Conservation (phyloP, 768 basidiomycete species). For the Podaxis sp. region DNA sequence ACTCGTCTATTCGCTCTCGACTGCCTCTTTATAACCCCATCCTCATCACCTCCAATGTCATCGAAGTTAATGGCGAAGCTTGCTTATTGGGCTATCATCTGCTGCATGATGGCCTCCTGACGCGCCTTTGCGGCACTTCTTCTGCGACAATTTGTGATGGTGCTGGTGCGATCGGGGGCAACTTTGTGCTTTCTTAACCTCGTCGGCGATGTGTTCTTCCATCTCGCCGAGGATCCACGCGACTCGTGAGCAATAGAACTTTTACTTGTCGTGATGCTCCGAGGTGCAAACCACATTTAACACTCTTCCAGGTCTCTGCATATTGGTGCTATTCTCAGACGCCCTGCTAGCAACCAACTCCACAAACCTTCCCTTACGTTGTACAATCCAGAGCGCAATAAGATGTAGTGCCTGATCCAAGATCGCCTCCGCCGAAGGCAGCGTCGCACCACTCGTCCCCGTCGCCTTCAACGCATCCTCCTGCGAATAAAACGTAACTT, state of each 20-base stretch:
- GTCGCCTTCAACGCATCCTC: slow-evolving; percentile 72
- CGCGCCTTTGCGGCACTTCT: slow-evolving; percentile 81
- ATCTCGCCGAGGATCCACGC: slow-evolving; percentile 75
- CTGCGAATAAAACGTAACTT: slow-evolving; percentile 82
- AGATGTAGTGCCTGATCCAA: slow-evolving; percentile 88
- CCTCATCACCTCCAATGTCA: slow-evolving; percentile 68
- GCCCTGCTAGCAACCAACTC: slow-evolving; percentile 49
- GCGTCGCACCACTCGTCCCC: slow-evolving; percentile 50
- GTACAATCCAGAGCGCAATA: slow-evolving; percentile 80
- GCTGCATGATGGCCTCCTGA: slow-evolving; percentile 92
- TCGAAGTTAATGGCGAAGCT: slow-evolving; percentile 81
- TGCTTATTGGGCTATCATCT: slow-evolving; percentile 92
- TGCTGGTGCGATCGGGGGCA: slow-evolving; percentile 33
- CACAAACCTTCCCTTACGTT: slow-evolving; percentile 64
- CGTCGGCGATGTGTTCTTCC: slow-evolving; percentile 52
- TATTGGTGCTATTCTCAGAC: slow-evolving; percentile 44
- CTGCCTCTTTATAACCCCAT: slow-evolving; percentile 58
- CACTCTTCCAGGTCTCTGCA: slow-evolving; percentile 53
- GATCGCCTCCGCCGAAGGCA: slow-evolving; percentile 84
- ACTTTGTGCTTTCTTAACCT: slow-evolving; percentile 54
- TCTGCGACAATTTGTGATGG: slow-evolving; percentile 47
- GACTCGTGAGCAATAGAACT: slow-evolving; percentile 66
- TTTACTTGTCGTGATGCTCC: slow-evolving; percentile 77
- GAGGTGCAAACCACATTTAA: slow-evolving; percentile 73
- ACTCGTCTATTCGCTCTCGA: slow-evolving; percentile 42